Evolutionary conservation across 208 protist genomes (phyloP), one percentile per base, ranked within the genome.

Genomic region (Novymonas esmeraldas): DNA sequence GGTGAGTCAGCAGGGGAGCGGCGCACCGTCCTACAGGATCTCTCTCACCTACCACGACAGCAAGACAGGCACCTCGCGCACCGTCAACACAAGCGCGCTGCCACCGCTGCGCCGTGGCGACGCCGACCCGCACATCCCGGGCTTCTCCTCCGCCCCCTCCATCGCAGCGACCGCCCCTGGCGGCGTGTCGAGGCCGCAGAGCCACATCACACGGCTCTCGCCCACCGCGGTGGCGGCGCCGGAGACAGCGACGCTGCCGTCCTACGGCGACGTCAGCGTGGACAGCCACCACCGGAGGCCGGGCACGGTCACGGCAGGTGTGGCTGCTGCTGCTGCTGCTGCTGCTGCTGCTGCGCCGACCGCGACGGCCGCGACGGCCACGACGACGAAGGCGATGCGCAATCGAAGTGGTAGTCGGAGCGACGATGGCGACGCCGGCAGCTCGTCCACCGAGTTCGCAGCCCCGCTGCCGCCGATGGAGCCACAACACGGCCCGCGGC

Each of bases 1-100:
- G 41, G 85, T 91, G 52, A 76, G 78, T 42, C 79, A 82, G 50
- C 70, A 75, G 26, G 75, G 67, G 11, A 68, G 79, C 22, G 73
- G 78, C 48, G 60, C 67, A 2, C 68, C 57, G 1, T 63, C 70
- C 18, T 87, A 87, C 59, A 79, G 79, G 39, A 72, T 91, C 38
- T 85, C 79, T 26, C 69, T 91, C 48, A 91, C 76, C 20, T 87
- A 91, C 63, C 81, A 87, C 76, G 84, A 87, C 64, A 76, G 68
- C 33, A 52, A 74, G 36, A 69, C 71, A 24, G 81, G 81, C 3
- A 63, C 73, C 11, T 76, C 70, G 13, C 71, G 79, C n/a, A 87
- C 79, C 9, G 77, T 91, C 48, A 79, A 85, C 51, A 81, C 85
- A 22, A 68, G 71, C 26, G 59, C 78, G 16, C 48, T 87, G 34